Base-by-base conservation (phyloP, 73 alveolate species). In the Diophrys appendiculata region DNA sequence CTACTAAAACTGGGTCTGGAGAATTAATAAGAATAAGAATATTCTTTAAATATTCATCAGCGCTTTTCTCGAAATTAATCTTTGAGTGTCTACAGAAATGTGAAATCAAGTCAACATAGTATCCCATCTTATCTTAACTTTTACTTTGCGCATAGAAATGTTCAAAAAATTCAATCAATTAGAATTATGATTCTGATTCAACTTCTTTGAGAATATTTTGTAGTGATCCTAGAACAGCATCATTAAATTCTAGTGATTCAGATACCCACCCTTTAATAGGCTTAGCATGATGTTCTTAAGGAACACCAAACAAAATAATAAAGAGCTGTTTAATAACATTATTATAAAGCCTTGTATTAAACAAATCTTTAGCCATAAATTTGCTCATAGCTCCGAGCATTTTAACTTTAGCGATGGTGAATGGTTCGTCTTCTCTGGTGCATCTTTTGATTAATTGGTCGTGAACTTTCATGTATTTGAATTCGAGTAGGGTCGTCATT, bases 91-190 rank as follows among this genome's bases (percentile, higher is more conserved):
- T 31, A 56, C 91, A 83, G 77, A 75, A 83, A 68, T 83, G 55
- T 0, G 68, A 54, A 52, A 83, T 83, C n/a, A 83, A 31, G 77
- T 83, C 91, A 28, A 83, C 83, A 67, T 83, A 83, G 77, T 34
- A 67, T 18, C 78, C 24, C 29, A 75, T 69, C 54, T 77, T 73
- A 1, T 74, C 72, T 23, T 29, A 55, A 26, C 29, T 33, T 23
- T 23, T 65, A 84, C 91, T 73, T 23, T 43, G 26, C 18, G n/a
- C 18, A 67, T 83, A 68, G 86, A 83, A 83, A 5, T 74, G 76
- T 29, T 54, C 25, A n/a, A 83, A 73, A 31, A 33, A 25, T 11
- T 67, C 75, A 29, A 23, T 67, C 54, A 67, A 29, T 5, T 11
- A 67, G 54, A 14, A 1, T 3, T 23, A 26, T 8, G 25, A 25